Conservation (phyloP, 257 asterid species). For the Cruciata laevipes region DNA sequence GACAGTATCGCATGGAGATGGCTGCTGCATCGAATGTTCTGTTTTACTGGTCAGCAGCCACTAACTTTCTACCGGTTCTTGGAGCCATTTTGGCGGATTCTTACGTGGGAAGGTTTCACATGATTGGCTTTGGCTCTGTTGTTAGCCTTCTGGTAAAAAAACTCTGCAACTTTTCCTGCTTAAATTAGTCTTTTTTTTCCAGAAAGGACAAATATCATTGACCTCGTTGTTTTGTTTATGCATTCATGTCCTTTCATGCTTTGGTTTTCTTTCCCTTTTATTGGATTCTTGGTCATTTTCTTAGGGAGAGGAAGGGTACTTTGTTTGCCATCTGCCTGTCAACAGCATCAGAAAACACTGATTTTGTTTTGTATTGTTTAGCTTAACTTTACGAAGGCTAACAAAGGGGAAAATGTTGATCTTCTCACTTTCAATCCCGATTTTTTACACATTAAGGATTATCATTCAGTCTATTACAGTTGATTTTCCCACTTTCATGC, state of each 20-base stretch:
- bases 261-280: not conserved
- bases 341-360: not conserved
- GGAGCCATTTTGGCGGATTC: constrained; percentile 74
- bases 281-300: not conserved
- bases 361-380: not conserved
- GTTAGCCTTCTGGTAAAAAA: constrained; percentile 46
- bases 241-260: not conserved
- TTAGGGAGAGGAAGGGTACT: not conserved
- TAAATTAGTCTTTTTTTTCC: not conserved
- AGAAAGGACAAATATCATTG: not conserved
- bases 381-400: no score
- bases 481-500: no score
- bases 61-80: constrained; percentile 48
- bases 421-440: no score
- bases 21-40: constrained; percentile 42
- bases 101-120: constrained; percentile 53
- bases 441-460: no score
- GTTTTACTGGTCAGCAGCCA: constrained; percentile 65
- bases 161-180: not conserved
- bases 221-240: not conserved
- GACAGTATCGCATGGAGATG: constrained; percentile 54
- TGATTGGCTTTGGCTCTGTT: constrained; percentile 60
- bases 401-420: no score
- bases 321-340: not conserved
- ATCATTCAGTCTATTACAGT: no score